Conservation (phyloP, 2,329 filamentous ascomycete species). For the Fusarium xylarioides region DNA sequence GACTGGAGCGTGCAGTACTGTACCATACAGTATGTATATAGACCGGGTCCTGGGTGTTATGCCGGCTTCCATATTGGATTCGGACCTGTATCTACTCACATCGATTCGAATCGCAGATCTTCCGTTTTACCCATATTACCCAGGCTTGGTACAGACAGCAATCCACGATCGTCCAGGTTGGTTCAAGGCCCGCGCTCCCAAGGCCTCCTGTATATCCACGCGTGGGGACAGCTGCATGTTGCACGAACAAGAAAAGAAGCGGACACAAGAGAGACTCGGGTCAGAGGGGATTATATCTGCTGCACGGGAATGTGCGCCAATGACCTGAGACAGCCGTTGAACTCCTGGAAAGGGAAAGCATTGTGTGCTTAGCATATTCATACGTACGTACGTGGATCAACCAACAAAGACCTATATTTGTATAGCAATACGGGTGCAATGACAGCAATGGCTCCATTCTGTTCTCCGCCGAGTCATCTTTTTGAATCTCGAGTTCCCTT, state of each 20-base stretch:
- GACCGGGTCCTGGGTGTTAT: conserved; percentile 26
- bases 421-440: conserved; percentile 23
- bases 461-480: conserved; percentile 7
- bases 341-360: conserved; percentile 31
- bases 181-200: conserved; percentile 21
- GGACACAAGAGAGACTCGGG: conserved; percentile 20
- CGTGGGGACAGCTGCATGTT: conserved; percentile 39
- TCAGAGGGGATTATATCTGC: conserved; percentile 21
- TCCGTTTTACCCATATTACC: conserved; percentile 11
- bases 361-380: conserved; percentile 38
- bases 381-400: conserved; percentile 39
- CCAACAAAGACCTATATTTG: conserved; percentile 20
- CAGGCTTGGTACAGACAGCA: conserved; percentile 10
- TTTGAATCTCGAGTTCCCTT: background rate
- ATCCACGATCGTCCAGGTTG: conserved; percentile 12
- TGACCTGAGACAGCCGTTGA: conserved; percentile 39
- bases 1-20: background rate
- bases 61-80: background rate
- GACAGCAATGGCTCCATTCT: conserved; percentile 20
- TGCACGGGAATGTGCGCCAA: conserved; percentile 36
- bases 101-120: conserved; percentile 31
- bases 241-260: conserved; percentile 28
- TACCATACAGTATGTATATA: conserved; percentile 24
- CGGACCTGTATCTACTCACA: conserved; percentile 3
- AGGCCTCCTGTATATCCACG: conserved; percentile 22